phyloP scores from a whole-genome alignment of 805 yeast species.

The Candida ovalis region DNA sequence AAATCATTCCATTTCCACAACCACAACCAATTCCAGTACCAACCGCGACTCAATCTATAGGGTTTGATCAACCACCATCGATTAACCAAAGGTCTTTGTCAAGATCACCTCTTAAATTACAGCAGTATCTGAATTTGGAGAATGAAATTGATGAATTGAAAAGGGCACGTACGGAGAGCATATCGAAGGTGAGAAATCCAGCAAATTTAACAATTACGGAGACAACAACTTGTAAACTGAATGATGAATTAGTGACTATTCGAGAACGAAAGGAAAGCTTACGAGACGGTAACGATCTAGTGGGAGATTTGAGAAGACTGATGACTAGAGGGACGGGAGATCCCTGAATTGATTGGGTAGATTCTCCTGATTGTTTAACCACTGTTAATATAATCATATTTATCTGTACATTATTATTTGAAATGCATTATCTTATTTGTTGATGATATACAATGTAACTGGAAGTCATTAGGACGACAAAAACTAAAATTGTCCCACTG shows the following conservation, averaged over 20 bases:
- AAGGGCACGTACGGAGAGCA: slow-evolving; percentile 15
- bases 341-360: too few relatives aligned
- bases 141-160: slow-evolving; percentile 24
- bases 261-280: slow-evolving; percentile 6
- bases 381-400: too few relatives aligned
- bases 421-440: too few relatives aligned
- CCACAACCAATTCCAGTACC: background rate
- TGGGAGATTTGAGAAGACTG: slow-evolving; percentile 11
- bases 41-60: background rate
- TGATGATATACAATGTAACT: too few relatives aligned
- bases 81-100: slow-evolving; percentile 5
- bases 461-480: too few relatives aligned
- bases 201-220: slow-evolving; percentile 14
- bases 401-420: too few relatives aligned
- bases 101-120: slow-evolving; percentile 18
- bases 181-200: slow-evolving; percentile 21
- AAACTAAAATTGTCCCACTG: too few relatives aligned
- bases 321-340: slow-evolving; percentile 1
- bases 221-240: slow-evolving; percentile 17
- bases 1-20: background rate
- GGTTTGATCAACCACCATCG: background rate
- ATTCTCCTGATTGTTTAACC: too few relatives aligned
- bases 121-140: slow-evolving; percentile 26
- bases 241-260: slow-evolving; percentile 13
- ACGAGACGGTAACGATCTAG: slow-evolving; percentile 4